A percentile compares a stretch with the other conserved stretches of the same genome.
phyloP scores from a whole-genome alignment of 176 grass and related monocot genomes.

The Poa pratensis region DNA sequence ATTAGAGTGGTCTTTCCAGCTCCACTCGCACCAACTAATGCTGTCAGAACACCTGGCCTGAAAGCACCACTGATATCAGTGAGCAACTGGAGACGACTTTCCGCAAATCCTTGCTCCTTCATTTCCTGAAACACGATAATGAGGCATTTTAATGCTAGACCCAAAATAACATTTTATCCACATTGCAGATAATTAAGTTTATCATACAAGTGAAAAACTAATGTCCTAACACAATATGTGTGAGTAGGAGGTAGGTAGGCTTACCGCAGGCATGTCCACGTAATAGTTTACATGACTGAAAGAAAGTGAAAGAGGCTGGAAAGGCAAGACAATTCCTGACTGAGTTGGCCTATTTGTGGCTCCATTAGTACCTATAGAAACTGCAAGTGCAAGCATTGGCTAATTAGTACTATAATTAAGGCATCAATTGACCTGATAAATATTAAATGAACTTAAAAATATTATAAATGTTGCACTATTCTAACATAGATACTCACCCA shows the following conservation, averaged over 20 bases:
- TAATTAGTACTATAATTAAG: not conserved
- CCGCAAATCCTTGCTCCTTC: conserved; percentile 73
- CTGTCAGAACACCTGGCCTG: conserved; percentile 81
- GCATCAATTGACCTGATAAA: conserved; percentile 1
- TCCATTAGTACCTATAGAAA: conserved; percentile 40
- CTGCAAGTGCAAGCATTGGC: not conserved
- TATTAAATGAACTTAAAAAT: conserved; percentile 5
- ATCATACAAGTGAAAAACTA: not conserved
- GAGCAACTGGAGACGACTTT: conserved; percentile 65
- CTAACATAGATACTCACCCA: conserved; percentile 12
- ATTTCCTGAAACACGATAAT: conserved; percentile 70
- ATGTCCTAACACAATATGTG: not conserved
- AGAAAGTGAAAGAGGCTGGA: conserved; percentile 80
- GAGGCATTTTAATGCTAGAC: not conserved
- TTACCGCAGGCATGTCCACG: conserved; percentile 88
- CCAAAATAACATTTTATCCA: not conserved
- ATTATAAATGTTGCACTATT: not conserved
- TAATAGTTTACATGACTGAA: conserved; percentile 86
- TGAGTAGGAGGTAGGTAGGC: conserved; percentile 7
- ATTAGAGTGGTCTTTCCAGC: conserved; percentile 94
- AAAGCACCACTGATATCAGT: conserved; percentile 88
- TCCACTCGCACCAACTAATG: conserved; percentile 89
- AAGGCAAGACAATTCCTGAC: conserved; percentile 65
- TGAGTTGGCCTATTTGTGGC: conserved; percentile 18
- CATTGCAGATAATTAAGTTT: not conserved